Percentiles rank a stretch among this genome's conserved stretches.
phyloP scores from a whole-genome alignment of 1,284 basidiomycete genomes.

The Stygiomarasmius scandens region DNA sequence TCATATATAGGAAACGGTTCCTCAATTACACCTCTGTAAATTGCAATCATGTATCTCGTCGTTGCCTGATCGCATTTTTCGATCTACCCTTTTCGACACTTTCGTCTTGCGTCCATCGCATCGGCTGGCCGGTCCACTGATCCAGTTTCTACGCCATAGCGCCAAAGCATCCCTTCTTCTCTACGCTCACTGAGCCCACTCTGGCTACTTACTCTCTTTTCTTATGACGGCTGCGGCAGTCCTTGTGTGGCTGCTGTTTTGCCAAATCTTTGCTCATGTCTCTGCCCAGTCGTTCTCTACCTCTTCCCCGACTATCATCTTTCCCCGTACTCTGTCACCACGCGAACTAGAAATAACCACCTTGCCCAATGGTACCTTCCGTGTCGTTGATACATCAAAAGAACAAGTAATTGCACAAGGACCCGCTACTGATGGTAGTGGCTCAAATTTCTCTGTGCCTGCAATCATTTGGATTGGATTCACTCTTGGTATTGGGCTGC shows the following conservation, averaged over 20 bases:
- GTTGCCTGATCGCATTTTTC: no score
- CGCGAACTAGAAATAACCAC: slow-evolving; percentile 35
- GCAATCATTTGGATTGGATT: slow-evolving; percentile 63
- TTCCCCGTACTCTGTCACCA: neutral
- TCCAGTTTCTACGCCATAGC: neutral
- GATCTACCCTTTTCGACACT: neutral
- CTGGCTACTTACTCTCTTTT: slow-evolving; percentile 10
- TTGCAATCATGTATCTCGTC: no score
- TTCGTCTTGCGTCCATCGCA: neutral
- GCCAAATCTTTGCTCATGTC: neutral
- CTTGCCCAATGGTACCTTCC: slow-evolving; percentile 39
- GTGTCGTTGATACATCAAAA: slow-evolving; percentile 48
- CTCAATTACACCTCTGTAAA: no score
- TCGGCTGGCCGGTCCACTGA: slow-evolving; percentile 10
- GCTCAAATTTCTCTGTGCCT: slow-evolving; percentile 46
- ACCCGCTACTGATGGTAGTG: slow-evolving; percentile 59
- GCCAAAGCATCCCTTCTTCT: neutral
- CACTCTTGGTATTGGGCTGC: slow-evolving; percentile 50
- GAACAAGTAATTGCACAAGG: slow-evolving; percentile 51
- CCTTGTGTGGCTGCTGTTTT: slow-evolving; percentile 3
- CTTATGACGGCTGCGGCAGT: slow-evolving; percentile 6
- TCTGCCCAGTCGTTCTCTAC: slow-evolving; percentile 2
- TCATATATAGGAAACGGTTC: no score
- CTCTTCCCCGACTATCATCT: slow-evolving; percentile 4
- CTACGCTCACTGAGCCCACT: neutral